Base-by-base conservation (phyloP, 2,329 filamentous ascomycete species). In the Knufia fluminis region DNA sequence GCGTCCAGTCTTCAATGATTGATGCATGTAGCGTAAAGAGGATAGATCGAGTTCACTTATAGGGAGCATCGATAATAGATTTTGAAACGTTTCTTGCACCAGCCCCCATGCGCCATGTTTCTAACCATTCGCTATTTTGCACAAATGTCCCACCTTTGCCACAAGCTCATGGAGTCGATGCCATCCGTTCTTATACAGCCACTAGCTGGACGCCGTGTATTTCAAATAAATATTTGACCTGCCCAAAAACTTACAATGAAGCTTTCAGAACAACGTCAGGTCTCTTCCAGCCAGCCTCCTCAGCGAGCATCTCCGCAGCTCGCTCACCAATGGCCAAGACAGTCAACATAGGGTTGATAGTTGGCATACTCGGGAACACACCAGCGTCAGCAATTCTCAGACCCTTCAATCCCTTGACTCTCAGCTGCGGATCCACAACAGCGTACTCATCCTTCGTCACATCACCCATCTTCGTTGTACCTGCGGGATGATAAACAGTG, bases 401-500 rank as follows among this genome's bases (percentile, higher is more conserved):
- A 24, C 79, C 80, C 71, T 80, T 79, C 55, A 94, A 68, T 0
- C 86, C 87, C 23, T 80, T 74, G 24, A 94, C 72, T 69, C 78
- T 83, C 54, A 94, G 68, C 62, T 83, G 73, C 22, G 77, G 75
- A 62, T 92, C 84, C n/a, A 94, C 88, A 17, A 94, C 89, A 3
- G 86, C 87, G 64, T 82, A 69, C 44, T 77, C 69, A 63, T 94
- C 86, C 47, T 71, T 77, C 49, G 65, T 66, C 3, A 85, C 68
- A 61, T 90, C 81, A 28, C 87, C 87, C 88, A 94, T 94, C 75
- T 89, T 89, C 49, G 87, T 92, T 16, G 88, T 94, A 46, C 88
- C 88, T 10, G 85, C 84, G 0, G 88, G 88, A 68, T 94, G 88
- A 69, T 94, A 94, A 24, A 94, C 87, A 1, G 88, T 94, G 67